Conservation (phyloP, 2,329 filamentous ascomycete genomes). For the Mycosphaerella sp. region DNA sequence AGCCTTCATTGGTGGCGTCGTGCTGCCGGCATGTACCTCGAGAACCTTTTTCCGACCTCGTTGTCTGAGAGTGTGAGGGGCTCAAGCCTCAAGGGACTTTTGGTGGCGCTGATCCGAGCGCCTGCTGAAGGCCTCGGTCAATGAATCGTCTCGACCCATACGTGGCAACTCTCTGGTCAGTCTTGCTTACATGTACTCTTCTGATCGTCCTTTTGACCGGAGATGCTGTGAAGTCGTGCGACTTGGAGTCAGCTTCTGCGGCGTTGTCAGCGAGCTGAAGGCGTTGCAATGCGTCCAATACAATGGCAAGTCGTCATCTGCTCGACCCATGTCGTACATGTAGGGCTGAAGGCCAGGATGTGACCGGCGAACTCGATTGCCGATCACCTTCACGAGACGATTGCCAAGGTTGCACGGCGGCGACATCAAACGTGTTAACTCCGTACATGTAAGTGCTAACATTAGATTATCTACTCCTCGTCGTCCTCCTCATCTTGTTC, state of each 20-base stretch:
- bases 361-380: not conserved
- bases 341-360: constrained; percentile 4
- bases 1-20: not conserved
- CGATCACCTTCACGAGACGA: too few relatives aligned
- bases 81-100: too few relatives aligned
- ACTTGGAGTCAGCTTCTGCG: not conserved
- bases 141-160: not conserved
- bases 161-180: not conserved
- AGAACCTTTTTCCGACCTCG: constrained; percentile 6
- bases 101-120: constrained; percentile 9
- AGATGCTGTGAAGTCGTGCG: not conserved
- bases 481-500: constrained; percentile 4
- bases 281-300: not conserved
- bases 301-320: not conserved
- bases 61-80: constrained; percentile 3
- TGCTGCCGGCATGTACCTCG: constrained; percentile 2
- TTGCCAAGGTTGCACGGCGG: too few relatives aligned
- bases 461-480: not conserved
- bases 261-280: constrained; percentile 4
- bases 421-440: too few relatives aligned
- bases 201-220: not conserved
- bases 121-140: not conserved
- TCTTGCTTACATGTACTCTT: too few relatives aligned
- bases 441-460: not conserved
- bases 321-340: not conserved